Percentiles rank a stretch among this genome's conserved stretches.
Conservation (phyloP, 2,329 filamentous ascomycete genomes). For the Fusarium mangiferae region DNA sequence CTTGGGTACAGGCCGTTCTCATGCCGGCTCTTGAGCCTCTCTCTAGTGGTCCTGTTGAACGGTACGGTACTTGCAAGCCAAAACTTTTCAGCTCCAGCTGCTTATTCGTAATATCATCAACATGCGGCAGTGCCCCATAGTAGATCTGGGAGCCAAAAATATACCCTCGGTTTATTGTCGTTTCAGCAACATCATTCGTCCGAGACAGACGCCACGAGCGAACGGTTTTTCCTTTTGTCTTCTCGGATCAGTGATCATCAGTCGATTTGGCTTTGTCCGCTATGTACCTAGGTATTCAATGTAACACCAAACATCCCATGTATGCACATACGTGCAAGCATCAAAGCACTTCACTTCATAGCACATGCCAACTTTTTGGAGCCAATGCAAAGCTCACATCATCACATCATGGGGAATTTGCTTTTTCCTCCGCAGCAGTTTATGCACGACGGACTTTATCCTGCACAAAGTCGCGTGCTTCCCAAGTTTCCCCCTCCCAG, state of each 20-base stretch:
- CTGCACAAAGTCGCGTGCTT: constrained; percentile 42
- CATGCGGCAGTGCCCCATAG: constrained; percentile 18
- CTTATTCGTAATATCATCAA: background rate
- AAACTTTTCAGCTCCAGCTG: constrained; percentile 24
- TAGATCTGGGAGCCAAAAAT: constrained; percentile 15
- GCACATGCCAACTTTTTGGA: constrained; percentile 11
- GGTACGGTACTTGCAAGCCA: background rate
- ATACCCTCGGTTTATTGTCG: constrained; percentile 18
- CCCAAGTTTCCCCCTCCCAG: background rate
- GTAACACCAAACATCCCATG: constrained; percentile 9
- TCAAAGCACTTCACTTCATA: constrained; percentile 12
- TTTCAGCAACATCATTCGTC: constrained; percentile 33
- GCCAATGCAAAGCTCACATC: constrained; percentile 8
- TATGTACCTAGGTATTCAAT: background rate
- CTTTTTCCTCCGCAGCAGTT: constrained; percentile 25
- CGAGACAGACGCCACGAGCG: constrained; percentile 35
- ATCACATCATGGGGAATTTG: constrained; percentile 36
- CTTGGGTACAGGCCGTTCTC: constrained; percentile 3
- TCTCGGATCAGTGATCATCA: constrained; percentile 10
- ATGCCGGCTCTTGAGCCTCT: constrained; percentile 3
- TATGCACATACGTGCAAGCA: constrained; percentile 4
- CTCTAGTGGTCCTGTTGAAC: background rate
- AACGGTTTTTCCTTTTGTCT: constrained; percentile 27
- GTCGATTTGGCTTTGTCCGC: constrained; percentile 18
- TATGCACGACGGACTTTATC: constrained; percentile 33